A percentile compares a stretch with the other conserved stretches of the same genome.
phyloP scores from a whole-genome alignment of 176 grass and related monocot genomes.

The Triticum turgidum region DNA sequence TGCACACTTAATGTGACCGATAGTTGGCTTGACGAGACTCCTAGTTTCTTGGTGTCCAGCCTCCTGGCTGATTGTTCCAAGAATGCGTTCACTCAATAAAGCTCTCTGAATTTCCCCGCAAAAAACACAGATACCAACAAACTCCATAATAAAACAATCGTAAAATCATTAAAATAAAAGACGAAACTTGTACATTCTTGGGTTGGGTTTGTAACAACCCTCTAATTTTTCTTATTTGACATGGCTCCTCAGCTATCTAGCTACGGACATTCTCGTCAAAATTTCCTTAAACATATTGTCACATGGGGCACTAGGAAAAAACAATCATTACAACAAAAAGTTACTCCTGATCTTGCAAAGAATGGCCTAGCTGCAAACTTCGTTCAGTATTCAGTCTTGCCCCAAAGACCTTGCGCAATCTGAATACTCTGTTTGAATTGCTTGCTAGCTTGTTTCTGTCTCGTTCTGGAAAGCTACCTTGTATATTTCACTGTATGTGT shows the following conservation, averaged over 20 bases:
- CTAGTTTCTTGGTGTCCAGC: no score
- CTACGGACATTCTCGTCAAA: slow-evolving; percentile 16
- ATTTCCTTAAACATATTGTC: not conserved
- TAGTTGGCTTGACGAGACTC: no score
- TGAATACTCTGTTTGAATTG: not conserved
- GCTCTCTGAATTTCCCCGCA: no score
- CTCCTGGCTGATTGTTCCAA: no score
- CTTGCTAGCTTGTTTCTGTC: slow-evolving; percentile 47
- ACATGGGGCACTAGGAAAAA: not conserved
- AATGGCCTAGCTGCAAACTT: slow-evolving; percentile 24
- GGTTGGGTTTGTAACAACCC: not conserved
- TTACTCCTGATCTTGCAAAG: slow-evolving; percentile 11
- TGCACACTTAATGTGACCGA: no score
- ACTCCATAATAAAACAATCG: not conserved
- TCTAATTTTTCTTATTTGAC: slow-evolving; percentile 17
- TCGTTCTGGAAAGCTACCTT: slow-evolving; percentile 56
- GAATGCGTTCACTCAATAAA: no score
- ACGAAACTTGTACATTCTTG: not conserved
- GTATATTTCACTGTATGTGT: slow-evolving; percentile 74
- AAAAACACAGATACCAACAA: not conserved
- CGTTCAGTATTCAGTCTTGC: not conserved
- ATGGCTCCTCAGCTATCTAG: slow-evolving; percentile 6
- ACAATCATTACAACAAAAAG: not conserved
- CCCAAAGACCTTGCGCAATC: slow-evolving; percentile 1
- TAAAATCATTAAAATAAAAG: not conserved